Base-by-base conservation (phyloP, 2,329 filamentous ascomycete genomes). In the Ambrosiella xylebori region DNA sequence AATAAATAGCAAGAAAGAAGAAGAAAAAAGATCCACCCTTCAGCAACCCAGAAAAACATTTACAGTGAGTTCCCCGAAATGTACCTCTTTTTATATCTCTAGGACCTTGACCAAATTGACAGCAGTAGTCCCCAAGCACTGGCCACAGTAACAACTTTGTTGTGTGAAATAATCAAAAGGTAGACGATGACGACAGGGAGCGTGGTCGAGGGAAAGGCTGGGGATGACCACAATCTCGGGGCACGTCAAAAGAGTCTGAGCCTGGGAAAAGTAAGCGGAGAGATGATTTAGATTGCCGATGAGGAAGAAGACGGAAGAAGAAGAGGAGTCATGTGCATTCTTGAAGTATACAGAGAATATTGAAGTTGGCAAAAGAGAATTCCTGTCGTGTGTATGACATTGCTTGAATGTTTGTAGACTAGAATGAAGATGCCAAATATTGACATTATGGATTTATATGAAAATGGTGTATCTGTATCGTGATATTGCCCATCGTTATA, bases 211-310 rank as follows among this genome's bases (percentile, higher is more conserved):
- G 39, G 47, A 38, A 35, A 9, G 39, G 38, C 50, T 50, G 57
- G 57, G 57, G 49, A 54, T 58, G 53, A 58, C 57, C 57, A 58
- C 44, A 52, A 58, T 54, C 50, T 58, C 41, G 57, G 57, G 57
- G 57, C 49, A 54, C 35, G 35, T 54, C 37, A 12, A 38, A 50
- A 39, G 19, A 19, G 41, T 12, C 17, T 49, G 27, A 15, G 39
- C 41, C 37, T 45, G 44, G 55, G 27, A 9, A 27, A n/a, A 8
- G n/a, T 15, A 15, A 17, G 44, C 13, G 44, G 19, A 8, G n/a
- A 17, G n/a, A 13, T 15, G 19, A 8, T 15, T 47, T 47, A 47
- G 44, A 27, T 27, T 27, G 27, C 4, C 27, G 27, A 27, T 47
- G 19, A 8, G 44, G 44, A 15, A 47, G 44, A 8, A 47, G 7